Percentiles rank a stretch among this genome's conserved stretches.
Conservation (phyloP, 148 eudicot species). For the Agrostemma githago region DNA sequence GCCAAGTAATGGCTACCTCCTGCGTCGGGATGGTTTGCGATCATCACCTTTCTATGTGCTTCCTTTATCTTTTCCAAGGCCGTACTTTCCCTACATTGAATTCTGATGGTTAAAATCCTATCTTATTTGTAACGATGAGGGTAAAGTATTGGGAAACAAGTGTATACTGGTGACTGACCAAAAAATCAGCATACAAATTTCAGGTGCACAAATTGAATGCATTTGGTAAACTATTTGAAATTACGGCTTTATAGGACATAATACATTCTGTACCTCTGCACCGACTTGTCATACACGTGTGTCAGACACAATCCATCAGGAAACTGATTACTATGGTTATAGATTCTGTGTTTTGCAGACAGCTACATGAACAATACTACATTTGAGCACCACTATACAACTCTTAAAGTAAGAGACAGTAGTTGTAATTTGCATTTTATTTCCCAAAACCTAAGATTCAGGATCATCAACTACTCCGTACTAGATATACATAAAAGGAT, state of each 20-base stretch:
- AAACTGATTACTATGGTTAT: background rate
- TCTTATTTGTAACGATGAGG: background rate
- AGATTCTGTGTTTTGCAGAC: background rate
- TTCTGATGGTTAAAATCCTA: background rate
- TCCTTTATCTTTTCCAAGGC: constrained; percentile 43
- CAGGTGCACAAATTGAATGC: background rate
- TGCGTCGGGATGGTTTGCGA: constrained; percentile 64
- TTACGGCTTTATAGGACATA: background rate
- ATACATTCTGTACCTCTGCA: background rate
- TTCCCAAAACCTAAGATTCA: background rate
- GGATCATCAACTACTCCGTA: background rate
- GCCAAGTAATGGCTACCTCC: constrained; percentile 70
- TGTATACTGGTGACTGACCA: background rate
- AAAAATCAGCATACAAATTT: background rate
- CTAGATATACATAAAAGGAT: background rate
- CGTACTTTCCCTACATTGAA: constrained; percentile 38
- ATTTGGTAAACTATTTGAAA: too few relatives aligned
- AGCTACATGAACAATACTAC: background rate
- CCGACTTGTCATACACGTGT: background rate
- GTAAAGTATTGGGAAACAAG: background rate
- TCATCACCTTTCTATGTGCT: constrained; percentile 58
- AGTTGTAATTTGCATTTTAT: too few relatives aligned
- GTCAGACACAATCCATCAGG: background rate
- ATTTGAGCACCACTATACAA: too few relatives aligned
- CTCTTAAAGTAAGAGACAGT: too few relatives aligned